Conservation (phyloP, 2,329 filamentous ascomycete species). For the Paracamarosporium sp. region DNA sequence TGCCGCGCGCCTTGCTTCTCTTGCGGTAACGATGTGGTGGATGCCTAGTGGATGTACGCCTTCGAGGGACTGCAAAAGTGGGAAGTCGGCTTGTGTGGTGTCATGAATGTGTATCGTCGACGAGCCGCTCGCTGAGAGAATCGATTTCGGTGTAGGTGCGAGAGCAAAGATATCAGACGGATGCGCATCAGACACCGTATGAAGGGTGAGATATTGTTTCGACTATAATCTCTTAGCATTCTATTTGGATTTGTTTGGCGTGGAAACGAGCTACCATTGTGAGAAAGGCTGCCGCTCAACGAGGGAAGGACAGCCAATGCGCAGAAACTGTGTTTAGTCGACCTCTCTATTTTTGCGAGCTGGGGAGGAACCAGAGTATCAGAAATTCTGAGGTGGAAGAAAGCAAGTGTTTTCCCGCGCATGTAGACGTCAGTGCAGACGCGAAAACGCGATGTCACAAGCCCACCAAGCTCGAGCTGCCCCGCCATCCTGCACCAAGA, state of each 20-base stretch:
- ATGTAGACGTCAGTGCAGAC: constrained; percentile 34
- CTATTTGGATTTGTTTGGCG: background rate
- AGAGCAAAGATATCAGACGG: constrained; percentile 84
- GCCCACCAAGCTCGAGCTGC: constrained; percentile 21
- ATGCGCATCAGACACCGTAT: constrained; percentile 89
- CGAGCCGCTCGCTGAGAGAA: constrained; percentile 85
- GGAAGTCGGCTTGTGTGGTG: constrained; percentile 73
- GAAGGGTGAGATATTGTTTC: constrained; percentile 95
- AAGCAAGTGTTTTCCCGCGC: constrained; percentile 14
- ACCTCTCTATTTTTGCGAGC: too few relatives aligned
- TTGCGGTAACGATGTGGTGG: constrained; percentile 81
- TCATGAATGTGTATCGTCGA: constrained; percentile 83
- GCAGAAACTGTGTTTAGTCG: too few relatives aligned
- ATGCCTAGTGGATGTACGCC: constrained; percentile 86
- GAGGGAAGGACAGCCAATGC: background rate
- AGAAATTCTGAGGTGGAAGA: constrained; percentile 1
- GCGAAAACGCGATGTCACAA: constrained; percentile 39
- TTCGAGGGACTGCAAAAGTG: constrained; percentile 78
- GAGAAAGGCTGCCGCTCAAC: background rate
- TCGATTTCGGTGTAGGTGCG: constrained; percentile 73
- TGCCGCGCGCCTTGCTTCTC: constrained; percentile 69
- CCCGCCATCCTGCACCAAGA: constrained; percentile 33
- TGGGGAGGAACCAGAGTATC: background rate
- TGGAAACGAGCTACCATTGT: constrained; percentile 16
- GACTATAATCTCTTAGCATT: constrained; percentile 65